Evolutionary conservation across 352 stramenopile species (phyloP), one percentile per base, ranked within the genome.

Genomic region (Discostella stelligera): DNA sequence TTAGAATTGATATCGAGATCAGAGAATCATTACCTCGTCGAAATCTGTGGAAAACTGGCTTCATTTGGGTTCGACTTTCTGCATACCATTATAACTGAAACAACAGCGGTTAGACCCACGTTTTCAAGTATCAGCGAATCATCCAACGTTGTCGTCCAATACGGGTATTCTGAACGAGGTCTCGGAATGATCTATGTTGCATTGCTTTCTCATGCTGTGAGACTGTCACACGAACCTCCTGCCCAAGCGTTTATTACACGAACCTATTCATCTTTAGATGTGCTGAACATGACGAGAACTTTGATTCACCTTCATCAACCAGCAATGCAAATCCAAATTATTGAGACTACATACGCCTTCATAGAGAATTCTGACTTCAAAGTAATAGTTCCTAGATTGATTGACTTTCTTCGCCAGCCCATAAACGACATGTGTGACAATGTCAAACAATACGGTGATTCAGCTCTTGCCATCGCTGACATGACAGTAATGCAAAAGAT

Each of bases 391-490:
- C 65, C 71, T 65, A 56, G 50, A 32, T 46, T 67, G 3, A 49
- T 79, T 37, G 71, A 79, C 65, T 79, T 63, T 32, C 14, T 79
- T 20, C 71, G 71, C 11, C 63, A 63, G 44, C 21, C 69, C 11
- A 70, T 79, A 3, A 79, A 59, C 18, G 18, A 49, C 6, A 70
- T 74, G 18, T 60, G 25, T 46, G 37, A 49, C 4, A 53, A 66
- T n/a, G 46, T 53, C n/a, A 4, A 49, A 46, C 27, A 46, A 41
- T 66, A 66, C 61, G 37, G 68, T 54, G 37, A 50, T 39, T 39
- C 0, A 30, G 20, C 8, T 46, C 37, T 53, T 48, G 44, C 60
- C 27, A 16, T 55, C 8, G 21, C 59, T 18, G 63, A 73, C 32
- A 60, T 70, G 14, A 18, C 20, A 54, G 25, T 74, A 16, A 52